Conservation (phyloP, 2,329 filamentous ascomycete species). For the Paramyrothecium roridum region DNA sequence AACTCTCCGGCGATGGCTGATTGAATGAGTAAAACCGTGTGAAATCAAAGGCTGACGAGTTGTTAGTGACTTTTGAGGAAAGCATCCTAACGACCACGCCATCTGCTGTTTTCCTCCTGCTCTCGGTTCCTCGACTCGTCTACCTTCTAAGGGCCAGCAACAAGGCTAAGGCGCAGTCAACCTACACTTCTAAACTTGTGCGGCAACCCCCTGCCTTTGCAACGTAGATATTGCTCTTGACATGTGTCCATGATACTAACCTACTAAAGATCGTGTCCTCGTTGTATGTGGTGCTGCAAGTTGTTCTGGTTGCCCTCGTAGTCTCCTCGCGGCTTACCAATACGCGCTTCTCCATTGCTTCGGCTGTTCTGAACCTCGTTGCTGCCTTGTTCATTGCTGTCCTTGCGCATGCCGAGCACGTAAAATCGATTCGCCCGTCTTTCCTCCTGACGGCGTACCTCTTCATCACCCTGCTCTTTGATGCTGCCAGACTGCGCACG, state of each 20-base stretch:
- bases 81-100: constrained; percentile 20
- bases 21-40: too few relatives aligned
- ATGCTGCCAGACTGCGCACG: constrained; percentile 25
- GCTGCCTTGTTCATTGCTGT: constrained; percentile 21
- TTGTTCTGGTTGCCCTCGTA: constrained; percentile 20
- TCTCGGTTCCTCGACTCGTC: constrained; percentile 14
- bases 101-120: constrained; percentile 18
- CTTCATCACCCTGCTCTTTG: constrained; percentile 25
- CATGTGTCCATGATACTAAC: not conserved
- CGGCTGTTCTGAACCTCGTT: constrained; percentile 22
- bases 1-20: too few relatives aligned
- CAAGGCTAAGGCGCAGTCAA: constrained; percentile 16
- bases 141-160: constrained; percentile 20
- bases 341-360: constrained; percentile 23
- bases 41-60: constrained; percentile 5
- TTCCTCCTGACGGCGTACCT: constrained; percentile 25
- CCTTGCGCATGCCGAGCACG: constrained; percentile 24
- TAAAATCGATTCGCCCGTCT: constrained; percentile 28
- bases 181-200: constrained; percentile 24
- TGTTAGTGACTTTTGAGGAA: constrained; percentile 24
- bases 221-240: not conserved
- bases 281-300: constrained; percentile 17
- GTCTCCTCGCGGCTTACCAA: constrained; percentile 18
- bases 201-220: not conserved
- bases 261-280: constrained; percentile 14